phyloP scores from a whole-genome alignment of 106 monocot genomes.

The Apostasia ramifera region DNA sequence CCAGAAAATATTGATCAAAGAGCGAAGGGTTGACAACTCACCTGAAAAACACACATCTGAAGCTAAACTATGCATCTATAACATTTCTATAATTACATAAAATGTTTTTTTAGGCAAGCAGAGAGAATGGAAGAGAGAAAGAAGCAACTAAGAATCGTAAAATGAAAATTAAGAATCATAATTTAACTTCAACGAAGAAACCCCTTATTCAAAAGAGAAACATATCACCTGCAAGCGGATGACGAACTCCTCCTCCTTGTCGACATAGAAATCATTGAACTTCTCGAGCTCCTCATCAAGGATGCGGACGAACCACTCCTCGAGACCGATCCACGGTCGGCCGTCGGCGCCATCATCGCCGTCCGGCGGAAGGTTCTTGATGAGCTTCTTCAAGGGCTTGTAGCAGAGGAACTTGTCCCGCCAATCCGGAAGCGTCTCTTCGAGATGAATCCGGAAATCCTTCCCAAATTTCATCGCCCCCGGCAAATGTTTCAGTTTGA shows the following conservation, averaged over 20 bases:
- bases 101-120: too few relatives aligned
- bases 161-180: too few relatives aligned
- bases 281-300: conserved; percentile 85
- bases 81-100: too few relatives aligned
- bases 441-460: conserved; percentile 84
- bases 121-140: too few relatives aligned
- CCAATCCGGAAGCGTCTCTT: conserved; percentile 93
- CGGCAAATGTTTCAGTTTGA: background rate
- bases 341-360: conserved; percentile 6
- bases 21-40: too few relatives aligned
- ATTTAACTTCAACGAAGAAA: background rate
- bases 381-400: conserved; percentile 84
- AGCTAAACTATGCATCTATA: too few relatives aligned
- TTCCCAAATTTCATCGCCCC: conserved; percentile 83
- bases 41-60: too few relatives aligned
- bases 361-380: conserved; percentile 45
- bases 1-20: too few relatives aligned
- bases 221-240: conserved; percentile 68
- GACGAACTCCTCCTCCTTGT: conserved; percentile 95
- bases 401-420: conserved; percentile 91
- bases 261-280: conserved; percentile 94
- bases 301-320: conserved; percentile 76
- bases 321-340: conserved; percentile 15
- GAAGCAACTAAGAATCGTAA: too few relatives aligned
- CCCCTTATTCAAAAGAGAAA: background rate